These are phyloP conservation scores for Chlamydomonas reinhardtii DNA, from an alignment of 163 green algal species.

Conservation along the genomic window DNA sequence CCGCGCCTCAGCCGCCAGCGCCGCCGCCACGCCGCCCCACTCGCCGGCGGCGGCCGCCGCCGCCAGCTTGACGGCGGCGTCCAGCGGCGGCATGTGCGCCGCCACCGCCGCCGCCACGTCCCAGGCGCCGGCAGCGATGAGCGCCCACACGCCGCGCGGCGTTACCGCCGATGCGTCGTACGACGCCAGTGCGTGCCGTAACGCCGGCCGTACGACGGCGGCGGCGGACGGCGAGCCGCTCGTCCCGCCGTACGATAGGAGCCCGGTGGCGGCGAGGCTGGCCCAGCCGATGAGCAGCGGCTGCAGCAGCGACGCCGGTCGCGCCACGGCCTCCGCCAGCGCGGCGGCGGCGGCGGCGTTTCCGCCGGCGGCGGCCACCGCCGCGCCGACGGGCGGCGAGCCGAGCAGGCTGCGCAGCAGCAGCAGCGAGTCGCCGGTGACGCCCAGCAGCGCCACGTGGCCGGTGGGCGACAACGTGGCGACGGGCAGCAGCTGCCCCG, in stretches of 20 bases:
- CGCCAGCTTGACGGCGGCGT: conserved; percentile 48
- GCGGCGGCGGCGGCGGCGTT: conserved; percentile 35
- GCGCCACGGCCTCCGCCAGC: conserved; percentile 29
- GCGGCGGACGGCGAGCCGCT: conserved; percentile 40
- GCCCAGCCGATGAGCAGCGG: conserved; percentile 79
- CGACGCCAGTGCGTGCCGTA: conserved; percentile 55
- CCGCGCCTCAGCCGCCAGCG: conserved; percentile 47
- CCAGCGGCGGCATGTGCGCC: conserved; percentile 40
- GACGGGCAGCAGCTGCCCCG: conserved; percentile 59
- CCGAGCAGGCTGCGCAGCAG: conserved; percentile 57
- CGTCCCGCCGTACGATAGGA: conserved; percentile 57
- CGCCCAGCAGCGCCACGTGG: conserved; percentile 62
- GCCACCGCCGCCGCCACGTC: conserved; percentile 74
- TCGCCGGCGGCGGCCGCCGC: conserved; percentile 59
- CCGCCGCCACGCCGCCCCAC: conserved; percentile 23
- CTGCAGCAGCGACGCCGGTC: conserved; percentile 57
- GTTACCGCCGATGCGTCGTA: conserved; percentile 74
- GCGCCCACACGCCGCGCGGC: conserved; percentile 64
- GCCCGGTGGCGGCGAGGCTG: conserved; percentile 58
- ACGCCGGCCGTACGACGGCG: conserved; percentile 52
- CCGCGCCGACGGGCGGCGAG: conserved; percentile 53
- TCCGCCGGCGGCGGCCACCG: conserved; percentile 70
- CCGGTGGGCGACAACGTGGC: conserved; percentile 45
- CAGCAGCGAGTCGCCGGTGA: conserved; percentile 78
- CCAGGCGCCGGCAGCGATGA: conserved; percentile 65